Conservation (phyloP, 1,284 basidiomycete species). For the Meripilus lineatus region DNA sequence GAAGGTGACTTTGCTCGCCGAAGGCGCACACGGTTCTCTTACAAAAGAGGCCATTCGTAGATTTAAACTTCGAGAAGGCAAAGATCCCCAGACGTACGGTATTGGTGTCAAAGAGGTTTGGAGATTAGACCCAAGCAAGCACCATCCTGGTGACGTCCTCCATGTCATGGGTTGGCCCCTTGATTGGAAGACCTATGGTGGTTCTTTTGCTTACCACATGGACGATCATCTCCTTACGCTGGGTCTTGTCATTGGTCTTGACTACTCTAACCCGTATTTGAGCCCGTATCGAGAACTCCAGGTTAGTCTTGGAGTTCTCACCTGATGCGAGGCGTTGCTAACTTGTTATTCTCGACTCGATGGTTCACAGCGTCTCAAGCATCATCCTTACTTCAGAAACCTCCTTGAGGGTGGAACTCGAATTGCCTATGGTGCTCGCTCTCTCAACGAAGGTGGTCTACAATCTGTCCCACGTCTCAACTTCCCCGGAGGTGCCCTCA, state of each 20-base stretch:
- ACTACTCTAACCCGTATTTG: slow-evolving; percentile 93
- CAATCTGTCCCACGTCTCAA: slow-evolving; percentile 90
- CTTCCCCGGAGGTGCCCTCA: slow-evolving; percentile 94
- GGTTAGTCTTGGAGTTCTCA: slow-evolving; percentile 42
- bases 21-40: slow-evolving; percentile 93
- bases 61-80: slow-evolving; percentile 74
- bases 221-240: slow-evolving; percentile 87
- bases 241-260: slow-evolving; percentile 90
- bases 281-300: slow-evolving; percentile 94
- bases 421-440: slow-evolving; percentile 89
- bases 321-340: not conserved
- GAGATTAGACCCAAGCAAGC: slow-evolving; percentile 77
- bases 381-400: slow-evolving; percentile 87
- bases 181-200: slow-evolving; percentile 85
- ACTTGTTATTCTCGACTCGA: slow-evolving; percentile 9
- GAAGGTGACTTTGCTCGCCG: slow-evolving; percentile 92
- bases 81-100: slow-evolving; percentile 94
- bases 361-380: slow-evolving; percentile 85
- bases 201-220: slow-evolving; percentile 96
- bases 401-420: slow-evolving; percentile 75
- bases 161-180: slow-evolving; percentile 97
- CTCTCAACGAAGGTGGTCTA: slow-evolving; percentile 91
- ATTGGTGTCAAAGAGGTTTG: slow-evolving; percentile 98
- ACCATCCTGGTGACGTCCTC: slow-evolving; percentile 82
- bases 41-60: slow-evolving; percentile 79